Conservation (phyloP, 2,329 filamentous ascomycete genomes). For the Berkeleyomyces rouxiae region DNA sequence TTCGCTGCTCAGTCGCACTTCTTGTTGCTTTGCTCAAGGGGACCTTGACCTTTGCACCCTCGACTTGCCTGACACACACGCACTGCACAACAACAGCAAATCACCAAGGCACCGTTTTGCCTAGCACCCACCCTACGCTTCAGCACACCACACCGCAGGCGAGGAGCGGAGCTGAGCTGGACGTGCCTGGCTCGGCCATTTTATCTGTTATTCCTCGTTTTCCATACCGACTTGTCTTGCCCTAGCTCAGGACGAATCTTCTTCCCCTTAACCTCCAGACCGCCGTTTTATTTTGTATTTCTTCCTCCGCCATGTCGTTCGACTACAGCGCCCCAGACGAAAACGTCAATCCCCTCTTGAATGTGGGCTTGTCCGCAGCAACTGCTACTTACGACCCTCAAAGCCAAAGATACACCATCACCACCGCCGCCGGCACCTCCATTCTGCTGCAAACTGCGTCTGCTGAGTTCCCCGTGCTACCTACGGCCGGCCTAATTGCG, state of each 20-base stretch:
- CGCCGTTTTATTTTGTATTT: constrained; percentile 9
- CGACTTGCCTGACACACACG: not conserved
- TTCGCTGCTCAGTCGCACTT: constrained; percentile 1
- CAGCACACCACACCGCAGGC: too few relatives aligned
- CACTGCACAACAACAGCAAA: not conserved
- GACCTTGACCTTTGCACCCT: not conserved
- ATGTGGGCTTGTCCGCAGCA: constrained; percentile 3
- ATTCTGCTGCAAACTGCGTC: constrained; percentile 16
- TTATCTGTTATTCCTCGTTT: constrained; percentile 7
- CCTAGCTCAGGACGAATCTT: constrained; percentile 7
- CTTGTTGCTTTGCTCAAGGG: not conserved
- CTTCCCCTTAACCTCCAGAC: constrained; percentile 8
- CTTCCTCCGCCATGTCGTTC: constrained; percentile 13
- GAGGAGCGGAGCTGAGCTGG: not conserved
- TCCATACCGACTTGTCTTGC: constrained; percentile 4
- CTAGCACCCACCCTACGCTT: not conserved
- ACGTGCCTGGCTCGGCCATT: not conserved
- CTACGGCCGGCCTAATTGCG: constrained; percentile 1
- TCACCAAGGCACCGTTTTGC: not conserved
- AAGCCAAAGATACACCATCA: constrained; percentile 19
- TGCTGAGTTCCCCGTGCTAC: constrained; percentile 13
- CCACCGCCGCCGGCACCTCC: constrained; percentile 1
- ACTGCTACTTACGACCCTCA: constrained; percentile 12
- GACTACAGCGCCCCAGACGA: constrained; percentile 11
- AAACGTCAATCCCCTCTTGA: constrained; percentile 9